These are phyloP conservation scores for Microascus cirrosus DNA, from an alignment of 2,329 filamentous ascomycete genomes.

Conservation along the genomic window DNA sequence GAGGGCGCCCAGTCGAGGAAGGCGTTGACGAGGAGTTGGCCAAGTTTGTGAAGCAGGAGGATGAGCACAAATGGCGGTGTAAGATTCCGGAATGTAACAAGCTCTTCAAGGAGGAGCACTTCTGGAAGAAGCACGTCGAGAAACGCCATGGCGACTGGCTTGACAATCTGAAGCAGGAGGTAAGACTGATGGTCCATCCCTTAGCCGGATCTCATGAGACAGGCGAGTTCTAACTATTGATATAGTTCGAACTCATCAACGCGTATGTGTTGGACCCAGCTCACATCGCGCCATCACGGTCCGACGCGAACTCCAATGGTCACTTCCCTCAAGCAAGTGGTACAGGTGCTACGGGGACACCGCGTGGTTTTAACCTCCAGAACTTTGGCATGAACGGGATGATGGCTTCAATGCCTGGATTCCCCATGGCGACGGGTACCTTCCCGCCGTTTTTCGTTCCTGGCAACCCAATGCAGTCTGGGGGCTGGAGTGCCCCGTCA, in stretches of 20 bases:
- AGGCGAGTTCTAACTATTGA: not conserved
- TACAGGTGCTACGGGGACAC: slow-evolving; percentile 70
- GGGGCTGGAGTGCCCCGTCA: slow-evolving; percentile 37
- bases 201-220: not conserved
- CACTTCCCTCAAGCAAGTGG: slow-evolving; percentile 79
- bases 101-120: slow-evolving; percentile 91
- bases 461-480: slow-evolving; percentile 21
- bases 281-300: slow-evolving; percentile 85
- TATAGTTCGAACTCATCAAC: slow-evolving; percentile 78
- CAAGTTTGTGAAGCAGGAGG: slow-evolving; percentile 92
- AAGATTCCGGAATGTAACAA: slow-evolving; percentile 94
- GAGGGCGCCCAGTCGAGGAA: slow-evolving; percentile 77
- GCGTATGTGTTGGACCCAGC: slow-evolving; percentile 88
- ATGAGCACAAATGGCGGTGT: slow-evolving; percentile 93
- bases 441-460: slow-evolving; percentile 44
- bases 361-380: slow-evolving; percentile 80
- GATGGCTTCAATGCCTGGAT: slow-evolving; percentile 44
- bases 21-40: slow-evolving; percentile 74
- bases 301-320: slow-evolving; percentile 89
- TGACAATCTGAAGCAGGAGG: slow-evolving; percentile 69
- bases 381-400: slow-evolving; percentile 53
- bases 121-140: slow-evolving; percentile 97
- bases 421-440: slow-evolving; percentile 36
- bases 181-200: slow-evolving; percentile 34
- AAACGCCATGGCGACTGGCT: slow-evolving; percentile 90